phyloP scores from a whole-genome alignment of 2,329 filamentous ascomycete species.

The Aspergillus melleus region DNA sequence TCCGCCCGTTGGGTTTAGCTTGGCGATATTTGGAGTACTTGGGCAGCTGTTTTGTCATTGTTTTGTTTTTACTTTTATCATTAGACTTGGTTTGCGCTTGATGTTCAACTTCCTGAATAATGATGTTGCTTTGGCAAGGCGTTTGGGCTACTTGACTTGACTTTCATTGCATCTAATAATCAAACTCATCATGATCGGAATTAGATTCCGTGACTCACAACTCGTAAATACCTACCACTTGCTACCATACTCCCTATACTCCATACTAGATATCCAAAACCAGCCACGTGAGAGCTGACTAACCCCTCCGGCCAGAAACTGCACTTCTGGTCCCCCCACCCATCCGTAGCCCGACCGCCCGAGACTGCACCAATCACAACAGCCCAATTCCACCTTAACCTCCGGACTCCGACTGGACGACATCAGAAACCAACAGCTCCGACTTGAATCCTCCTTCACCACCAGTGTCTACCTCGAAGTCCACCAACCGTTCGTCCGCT shows the following conservation, averaged over 20 bases:
- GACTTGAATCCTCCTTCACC: slow-evolving; percentile 9
- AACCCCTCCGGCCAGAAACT: background rate
- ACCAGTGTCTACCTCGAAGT: background rate
- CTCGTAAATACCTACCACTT: too few relatives aligned
- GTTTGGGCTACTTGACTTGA: background rate
- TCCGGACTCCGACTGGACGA: slow-evolving; percentile 7
- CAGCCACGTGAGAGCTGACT: background rate
- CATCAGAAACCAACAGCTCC: slow-evolving; percentile 16
- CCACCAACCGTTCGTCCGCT: too few relatives aligned
- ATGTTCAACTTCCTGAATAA: too few relatives aligned
- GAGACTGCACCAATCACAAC: slow-evolving; percentile 26
- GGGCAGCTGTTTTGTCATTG: too few relatives aligned
- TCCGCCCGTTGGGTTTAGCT: background rate
- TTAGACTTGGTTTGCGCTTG: too few relatives aligned
- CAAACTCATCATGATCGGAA: background rate
- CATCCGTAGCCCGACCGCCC: slow-evolving; percentile 22
- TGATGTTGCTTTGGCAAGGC: slow-evolving; percentile 7
- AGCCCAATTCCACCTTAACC: slow-evolving; percentile 21
- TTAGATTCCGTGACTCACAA: too few relatives aligned
- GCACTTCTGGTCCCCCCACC: background rate
- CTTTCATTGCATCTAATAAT: background rate
- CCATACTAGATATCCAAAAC: too few relatives aligned
- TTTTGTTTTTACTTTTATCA: too few relatives aligned
- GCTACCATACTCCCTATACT: too few relatives aligned
- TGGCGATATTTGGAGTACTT: background rate